Percentiles rank a stretch among this genome's conserved stretches.
These are phyloP conservation scores for Ceratocystis huliohia DNA, from an alignment of 2,329 filamentous ascomycete genomes.

Conservation along the genomic window DNA sequence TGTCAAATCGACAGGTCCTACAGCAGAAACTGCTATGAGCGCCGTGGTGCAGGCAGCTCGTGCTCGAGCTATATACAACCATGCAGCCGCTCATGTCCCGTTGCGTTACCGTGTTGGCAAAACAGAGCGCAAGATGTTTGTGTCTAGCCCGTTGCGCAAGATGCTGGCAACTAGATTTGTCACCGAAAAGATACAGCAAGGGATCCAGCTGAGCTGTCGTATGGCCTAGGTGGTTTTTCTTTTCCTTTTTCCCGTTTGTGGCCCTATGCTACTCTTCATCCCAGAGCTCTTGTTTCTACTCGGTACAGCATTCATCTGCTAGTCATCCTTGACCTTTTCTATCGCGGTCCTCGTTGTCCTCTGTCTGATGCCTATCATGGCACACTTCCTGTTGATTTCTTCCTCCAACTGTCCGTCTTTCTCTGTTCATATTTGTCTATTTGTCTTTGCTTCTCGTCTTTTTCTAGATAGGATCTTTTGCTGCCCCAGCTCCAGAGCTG, in stretches of 20 bases:
- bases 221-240: not conserved
- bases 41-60: not conserved
- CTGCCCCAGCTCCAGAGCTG: not conserved
- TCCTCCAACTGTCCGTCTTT: not conserved
- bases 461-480: not conserved
- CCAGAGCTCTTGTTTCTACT: not conserved
- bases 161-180: constrained; percentile 2
- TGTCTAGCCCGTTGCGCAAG: constrained; percentile 4
- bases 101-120: not conserved
- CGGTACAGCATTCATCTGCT: not conserved
- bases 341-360: not conserved
- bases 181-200: constrained; percentile 2
- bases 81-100: not conserved
- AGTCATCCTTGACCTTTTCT: not conserved
- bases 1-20: not conserved
- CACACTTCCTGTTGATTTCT: not conserved
- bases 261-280: not conserved
- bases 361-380: not conserved
- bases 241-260: not conserved
- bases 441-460: not conserved
- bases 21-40: not conserved
- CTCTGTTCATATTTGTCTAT: not conserved
- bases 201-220: not conserved
- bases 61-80: not conserved
- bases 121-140: constrained; percentile 1